phyloP scores from a whole-genome alignment of 371 early-diverging fungal species.

The Mortierella sp. region DNA sequence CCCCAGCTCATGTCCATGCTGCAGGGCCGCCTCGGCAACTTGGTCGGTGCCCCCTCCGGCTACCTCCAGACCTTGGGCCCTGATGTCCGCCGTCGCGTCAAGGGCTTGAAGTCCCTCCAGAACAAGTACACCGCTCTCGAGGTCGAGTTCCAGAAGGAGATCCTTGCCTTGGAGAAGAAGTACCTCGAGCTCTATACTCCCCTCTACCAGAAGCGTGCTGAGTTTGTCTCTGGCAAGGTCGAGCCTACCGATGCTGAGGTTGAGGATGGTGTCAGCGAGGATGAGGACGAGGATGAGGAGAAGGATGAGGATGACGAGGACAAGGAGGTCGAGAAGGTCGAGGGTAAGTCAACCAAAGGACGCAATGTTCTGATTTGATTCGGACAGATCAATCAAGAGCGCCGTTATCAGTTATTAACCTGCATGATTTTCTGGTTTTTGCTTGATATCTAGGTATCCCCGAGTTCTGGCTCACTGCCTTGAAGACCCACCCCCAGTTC shows the following conservation, averaged over 20 bases:
- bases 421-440: neutral
- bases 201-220: conserved; percentile 87
- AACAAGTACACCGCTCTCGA: conserved; percentile 85
- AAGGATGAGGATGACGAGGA: conserved; percentile 59
- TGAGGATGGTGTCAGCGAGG: conserved; percentile 70
- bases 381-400: too few relatives aligned
- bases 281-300: conserved; percentile 66
- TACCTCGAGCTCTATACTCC: conserved; percentile 87
- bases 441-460: conserved; percentile 69
- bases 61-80: conserved; percentile 85
- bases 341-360: conserved; percentile 29
- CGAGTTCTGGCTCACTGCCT: conserved; percentile 94
- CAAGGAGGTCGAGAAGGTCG: conserved; percentile 48
- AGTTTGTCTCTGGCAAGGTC: conserved; percentile 77
- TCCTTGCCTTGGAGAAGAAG: conserved; percentile 94
- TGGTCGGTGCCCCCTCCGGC: conserved; percentile 86
- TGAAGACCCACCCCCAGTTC: conserved; percentile 88
- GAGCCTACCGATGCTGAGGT: conserved; percentile 94
- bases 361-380: too few relatives aligned
- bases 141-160: conserved; percentile 88
- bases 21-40: conserved; percentile 79
- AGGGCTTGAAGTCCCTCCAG: conserved; percentile 87
- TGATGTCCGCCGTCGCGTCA: conserved; percentile 84
- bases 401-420: too few relatives aligned
- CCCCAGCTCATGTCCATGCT: conserved; percentile 70